Base-by-base conservation (phyloP, 805 yeast species). In the Barnettozyma populi region DNA sequence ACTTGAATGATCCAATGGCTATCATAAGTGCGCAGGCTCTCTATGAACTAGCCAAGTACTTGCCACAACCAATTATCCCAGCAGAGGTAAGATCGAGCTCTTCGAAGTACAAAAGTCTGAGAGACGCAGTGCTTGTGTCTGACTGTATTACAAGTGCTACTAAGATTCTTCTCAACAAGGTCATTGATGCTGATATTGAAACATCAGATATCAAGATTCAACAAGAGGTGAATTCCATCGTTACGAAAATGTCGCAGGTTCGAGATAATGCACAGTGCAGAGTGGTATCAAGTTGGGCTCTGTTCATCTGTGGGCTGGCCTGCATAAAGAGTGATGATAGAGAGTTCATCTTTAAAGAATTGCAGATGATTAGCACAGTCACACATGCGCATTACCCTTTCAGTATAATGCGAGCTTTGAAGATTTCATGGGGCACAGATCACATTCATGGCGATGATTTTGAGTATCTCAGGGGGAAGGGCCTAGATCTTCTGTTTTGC, bases 41-140 rank as follows among this genome's bases (percentile, higher is more conserved):
- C 20, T 44, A 51, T 13, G 59, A 56, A 14, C 43, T 51, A 36
- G 56, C 61, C 14, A 48, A 44, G 8, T 53, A 41, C 39, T 46
- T 45, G 18, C 56, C 59, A 11, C 27, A 46, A 2, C 56, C 59
- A 10, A 45, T 52, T 27, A 48, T 59, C 1, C 60, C 63, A 4
- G 31, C 44, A 7, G 57, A 53, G n/a, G 45, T 56, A 8, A 46
- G 52, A 14, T 23, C 43, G 7, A 49, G 50, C 24, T 29, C 44
- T 1, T 8, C 34, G 1, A 55, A 52, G 36, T 57, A 47, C 37
- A 40, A 43, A n/a, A 32, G 44, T 3, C 35, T 57, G 31, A 46
- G 45, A 42, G 57, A 57, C 18, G 52, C 61, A 7, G 49, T 59
- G 4, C 10, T 52, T 3, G 51, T 54, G 9, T 36, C 57, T 7